These are phyloP conservation scores for Pilasporangium apinafurcum DNA, from an alignment of 352 stramenopile genomes.

Conservation along the genomic window DNA sequence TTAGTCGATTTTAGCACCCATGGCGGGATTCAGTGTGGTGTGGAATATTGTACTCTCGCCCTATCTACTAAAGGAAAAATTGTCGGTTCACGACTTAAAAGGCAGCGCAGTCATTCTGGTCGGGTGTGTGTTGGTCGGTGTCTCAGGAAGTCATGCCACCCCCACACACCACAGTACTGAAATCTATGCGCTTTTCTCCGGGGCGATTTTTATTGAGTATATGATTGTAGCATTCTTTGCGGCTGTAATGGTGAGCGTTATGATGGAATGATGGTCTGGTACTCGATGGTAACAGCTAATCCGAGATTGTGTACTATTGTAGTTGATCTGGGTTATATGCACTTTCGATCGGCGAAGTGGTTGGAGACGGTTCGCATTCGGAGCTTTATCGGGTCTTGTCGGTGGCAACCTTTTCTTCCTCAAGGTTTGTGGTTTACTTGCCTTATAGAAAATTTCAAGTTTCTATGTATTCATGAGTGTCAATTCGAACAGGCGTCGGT, in stretches of 20 bases:
- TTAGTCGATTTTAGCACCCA: conserved; percentile 81
- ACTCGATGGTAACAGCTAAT: no score
- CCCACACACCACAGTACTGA: conserved; percentile 68
- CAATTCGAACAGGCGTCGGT: conserved; percentile 69
- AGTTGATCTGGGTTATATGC: conserved; percentile 75
- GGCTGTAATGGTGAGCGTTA: no score
- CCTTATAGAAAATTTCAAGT: neutral
- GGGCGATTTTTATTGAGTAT: conserved; percentile 70
- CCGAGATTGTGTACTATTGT: neutral
- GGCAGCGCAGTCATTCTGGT: conserved; percentile 71
- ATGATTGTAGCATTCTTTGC: conserved; percentile 27
- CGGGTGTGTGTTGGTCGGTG: conserved; percentile 66
- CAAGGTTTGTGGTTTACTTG: conserved; percentile 65
- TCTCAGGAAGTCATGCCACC: conserved; percentile 77
- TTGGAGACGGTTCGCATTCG: conserved; percentile 76
- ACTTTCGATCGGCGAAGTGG: conserved; percentile 55
- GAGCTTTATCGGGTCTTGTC: conserved; percentile 68
- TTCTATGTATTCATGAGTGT: neutral
- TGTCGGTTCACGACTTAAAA: conserved; percentile 68
- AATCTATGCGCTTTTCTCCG: conserved; percentile 75
- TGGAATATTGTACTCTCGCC: conserved; percentile 85
- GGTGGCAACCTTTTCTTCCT: conserved; percentile 86
- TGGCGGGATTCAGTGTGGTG: conserved; percentile 84
- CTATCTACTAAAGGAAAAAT: conserved; percentile 73
- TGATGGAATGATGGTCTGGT: no score